A percentile compares a stretch with the other conserved stretches of the same genome.
These are phyloP conservation scores for Blastobotrys arbuscula DNA, from an alignment of 1,139 yeast genomes.

Conservation along the genomic window DNA sequence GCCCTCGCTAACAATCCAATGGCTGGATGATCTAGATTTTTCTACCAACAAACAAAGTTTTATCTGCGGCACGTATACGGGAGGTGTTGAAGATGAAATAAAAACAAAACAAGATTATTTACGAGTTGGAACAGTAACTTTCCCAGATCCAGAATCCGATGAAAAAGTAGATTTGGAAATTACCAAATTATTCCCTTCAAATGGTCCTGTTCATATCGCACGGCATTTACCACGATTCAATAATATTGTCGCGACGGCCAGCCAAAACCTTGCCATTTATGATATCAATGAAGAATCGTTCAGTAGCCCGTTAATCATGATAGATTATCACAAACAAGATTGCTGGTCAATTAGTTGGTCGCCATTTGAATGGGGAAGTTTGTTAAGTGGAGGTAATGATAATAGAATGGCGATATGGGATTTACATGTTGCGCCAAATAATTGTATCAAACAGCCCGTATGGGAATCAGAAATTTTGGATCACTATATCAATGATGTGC, in stretches of 20 bases:
- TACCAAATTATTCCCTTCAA: slow-evolving; percentile 2
- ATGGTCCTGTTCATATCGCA: slow-evolving; percentile 4
- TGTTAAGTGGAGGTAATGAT: slow-evolving; percentile 64
- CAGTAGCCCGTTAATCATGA: slow-evolving; percentile 23
- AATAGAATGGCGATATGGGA: slow-evolving; percentile 67
- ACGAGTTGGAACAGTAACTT: slow-evolving; percentile 6
- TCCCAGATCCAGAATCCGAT: slow-evolving; percentile 11
- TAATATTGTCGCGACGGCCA: slow-evolving; percentile 8
- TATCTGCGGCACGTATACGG: neutral
- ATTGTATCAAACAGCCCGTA: slow-evolving; percentile 1
- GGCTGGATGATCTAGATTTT: slow-evolving; percentile 7
- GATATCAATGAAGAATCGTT: neutral
- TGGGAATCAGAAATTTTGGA: slow-evolving; percentile 9
- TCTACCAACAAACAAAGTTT: neutral
- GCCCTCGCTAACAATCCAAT: slow-evolving; percentile 12
- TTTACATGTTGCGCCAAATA: slow-evolving; percentile 21
- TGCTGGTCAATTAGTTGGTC: slow-evolving; percentile 73
- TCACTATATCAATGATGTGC: slow-evolving; percentile 8
- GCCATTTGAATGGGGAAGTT: slow-evolving; percentile 35
- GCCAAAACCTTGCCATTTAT: slow-evolving; percentile 2
- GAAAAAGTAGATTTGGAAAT: neutral
- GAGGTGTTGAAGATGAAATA: neutral
- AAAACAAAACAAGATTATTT: neutral
- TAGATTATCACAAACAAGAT: slow-evolving; percentile 57
- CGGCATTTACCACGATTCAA: slow-evolving; percentile 2